These are phyloP conservation scores for Globisporangium uncinulatum DNA, from an alignment of 352 stramenopile species.

Conservation along the genomic window DNA sequence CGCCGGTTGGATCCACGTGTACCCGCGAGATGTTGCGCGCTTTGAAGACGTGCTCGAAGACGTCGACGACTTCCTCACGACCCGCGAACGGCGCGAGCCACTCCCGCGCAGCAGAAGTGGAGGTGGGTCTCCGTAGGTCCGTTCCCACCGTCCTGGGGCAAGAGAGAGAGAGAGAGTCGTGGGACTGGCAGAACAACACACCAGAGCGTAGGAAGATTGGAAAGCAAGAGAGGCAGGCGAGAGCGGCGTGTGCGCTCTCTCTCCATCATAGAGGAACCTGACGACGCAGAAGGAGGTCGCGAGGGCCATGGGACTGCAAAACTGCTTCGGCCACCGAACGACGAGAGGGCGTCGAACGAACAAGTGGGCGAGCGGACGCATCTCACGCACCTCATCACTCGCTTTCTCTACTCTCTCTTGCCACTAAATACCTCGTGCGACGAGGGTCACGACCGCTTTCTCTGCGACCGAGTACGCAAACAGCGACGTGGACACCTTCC, in stretches of 20 bases:
- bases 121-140: neutral
- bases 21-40: constrained; percentile 65
- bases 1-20: constrained; percentile 81
- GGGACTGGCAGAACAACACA: too few relatives aligned
- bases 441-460: constrained; percentile 75
- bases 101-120: constrained; percentile 3
- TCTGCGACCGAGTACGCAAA: constrained; percentile 75
- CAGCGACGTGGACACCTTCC: constrained; percentile 78
- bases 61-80: constrained; percentile 62
- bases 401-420: neutral
- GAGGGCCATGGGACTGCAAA: neutral
- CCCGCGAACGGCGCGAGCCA: constrained; percentile 40
- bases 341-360: neutral
- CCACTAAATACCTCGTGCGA: constrained; percentile 54
- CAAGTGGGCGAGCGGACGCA: too few relatives aligned
- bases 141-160: too few relatives aligned
- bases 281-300: neutral
- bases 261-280: constrained; percentile 10
- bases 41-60: constrained; percentile 74
- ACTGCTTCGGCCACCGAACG: too few relatives aligned
- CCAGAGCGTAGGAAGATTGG: too few relatives aligned
- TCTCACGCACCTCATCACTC: neutral
- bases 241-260: too few relatives aligned
- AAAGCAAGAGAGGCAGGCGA: too few relatives aligned
- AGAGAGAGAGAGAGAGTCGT: too few relatives aligned